Evolutionary conservation across 495 filamentous ascomycete genomes (phyloP).

Genomic region (Lepraria neglecta): DNA sequence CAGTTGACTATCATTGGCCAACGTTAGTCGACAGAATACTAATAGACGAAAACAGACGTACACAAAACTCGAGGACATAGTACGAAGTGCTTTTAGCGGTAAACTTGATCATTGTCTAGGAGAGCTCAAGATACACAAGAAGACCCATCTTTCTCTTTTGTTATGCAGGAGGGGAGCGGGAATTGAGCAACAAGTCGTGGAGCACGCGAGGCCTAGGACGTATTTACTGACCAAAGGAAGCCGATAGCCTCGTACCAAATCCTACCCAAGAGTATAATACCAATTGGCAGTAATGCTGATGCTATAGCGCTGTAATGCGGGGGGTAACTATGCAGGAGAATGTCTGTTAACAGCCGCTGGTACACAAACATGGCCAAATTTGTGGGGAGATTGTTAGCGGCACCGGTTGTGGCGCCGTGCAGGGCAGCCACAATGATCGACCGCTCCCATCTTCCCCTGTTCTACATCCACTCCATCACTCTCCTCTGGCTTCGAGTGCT

Average conservation of each 20-base stretch:
- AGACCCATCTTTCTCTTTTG: background rate
- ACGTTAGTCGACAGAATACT: background rate
- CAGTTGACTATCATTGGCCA: background rate
- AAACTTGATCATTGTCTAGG: background rate
- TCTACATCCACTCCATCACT: too few relatives aligned
- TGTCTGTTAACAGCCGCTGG: background rate
- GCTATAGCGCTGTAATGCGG: background rate
- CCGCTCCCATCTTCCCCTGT: background rate
- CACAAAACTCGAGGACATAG: background rate
- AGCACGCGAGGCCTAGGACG: background rate
- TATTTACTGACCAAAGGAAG: background rate
- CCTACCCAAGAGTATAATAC: background rate
- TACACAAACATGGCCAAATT: background rate
- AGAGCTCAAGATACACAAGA: background rate
- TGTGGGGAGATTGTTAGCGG: slow-evolving; percentile 5
- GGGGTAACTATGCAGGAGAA: background rate
- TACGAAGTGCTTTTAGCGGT: background rate
- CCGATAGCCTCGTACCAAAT: background rate
- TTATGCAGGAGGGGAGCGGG: background rate
- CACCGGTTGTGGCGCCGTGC: slow-evolving; percentile 12
- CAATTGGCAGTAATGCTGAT: slow-evolving; percentile 3
- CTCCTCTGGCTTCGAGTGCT: too few relatives aligned
- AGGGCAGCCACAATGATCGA: slow-evolving; percentile 13
- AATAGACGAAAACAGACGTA: background rate
- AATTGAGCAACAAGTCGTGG: background rate